These are phyloP conservation scores for Verbena officinalis DNA, from an alignment of 257 asterid species.

Conservation along the genomic window DNA sequence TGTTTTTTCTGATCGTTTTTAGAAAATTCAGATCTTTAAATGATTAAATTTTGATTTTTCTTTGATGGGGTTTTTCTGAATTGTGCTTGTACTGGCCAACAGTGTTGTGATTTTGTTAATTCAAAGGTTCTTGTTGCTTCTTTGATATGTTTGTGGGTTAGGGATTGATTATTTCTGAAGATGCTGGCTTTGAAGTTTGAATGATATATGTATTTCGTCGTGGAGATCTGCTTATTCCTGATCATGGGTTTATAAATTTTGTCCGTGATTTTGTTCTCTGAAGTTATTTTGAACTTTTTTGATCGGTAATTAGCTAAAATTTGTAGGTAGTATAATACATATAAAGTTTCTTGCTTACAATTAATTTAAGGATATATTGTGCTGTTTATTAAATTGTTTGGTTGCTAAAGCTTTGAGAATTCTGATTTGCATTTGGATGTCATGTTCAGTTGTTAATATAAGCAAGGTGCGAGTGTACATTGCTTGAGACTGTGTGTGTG, in stretches of 20 bases:
- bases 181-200: background rate
- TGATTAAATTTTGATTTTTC: constrained; percentile 7
- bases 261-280: background rate
- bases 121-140: background rate
- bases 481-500: no score
- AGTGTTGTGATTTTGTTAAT: background rate
- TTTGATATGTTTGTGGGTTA: background rate
- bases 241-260: constrained; percentile 13
- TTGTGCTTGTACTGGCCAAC: background rate
- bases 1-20: background rate
- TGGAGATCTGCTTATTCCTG: constrained; percentile 17
- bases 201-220: background rate
- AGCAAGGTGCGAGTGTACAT: no score
- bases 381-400: background rate
- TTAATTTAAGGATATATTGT: background rate
- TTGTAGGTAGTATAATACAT: background rate
- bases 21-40: constrained; percentile 15
- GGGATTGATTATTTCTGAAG: constrained; percentile 8
- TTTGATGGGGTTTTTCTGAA: constrained; percentile 15
- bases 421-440: background rate
- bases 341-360: background rate
- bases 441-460: no score
- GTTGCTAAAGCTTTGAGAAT: background rate
- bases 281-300: no score
- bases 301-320: background rate